Evolutionary conservation across 495 filamentous ascomycete genomes (phyloP), one percentile per base, ranked within the genome.

Genomic region (Aspergillus panamensis): DNA sequence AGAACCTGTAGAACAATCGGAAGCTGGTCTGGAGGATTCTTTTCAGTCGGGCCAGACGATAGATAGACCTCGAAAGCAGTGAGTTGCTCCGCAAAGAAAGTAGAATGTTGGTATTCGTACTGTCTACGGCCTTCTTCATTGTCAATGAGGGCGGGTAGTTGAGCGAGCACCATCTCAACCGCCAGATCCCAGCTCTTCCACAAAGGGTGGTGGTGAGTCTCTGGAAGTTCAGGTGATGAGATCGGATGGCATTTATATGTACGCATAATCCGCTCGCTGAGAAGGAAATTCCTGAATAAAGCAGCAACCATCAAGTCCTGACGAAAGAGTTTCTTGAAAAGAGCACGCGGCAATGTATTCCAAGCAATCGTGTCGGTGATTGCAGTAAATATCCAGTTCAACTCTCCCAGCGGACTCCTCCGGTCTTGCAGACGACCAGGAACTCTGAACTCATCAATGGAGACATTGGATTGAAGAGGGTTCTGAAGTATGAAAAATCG

Each of bases 281-380:
- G 83, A 8, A 99, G 80, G 65, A 97, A 99, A 68, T 97, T 97
- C 32, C 94, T 82, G 70, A 97, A 99, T 0, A 99, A 80, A 13
- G 94, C 94, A 13, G 94, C 94, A 30, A 97, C 94, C 94, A 99
- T 97, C n/a, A 99, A 78, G 69, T 99, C 94, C 66, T 99, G 94
- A 9, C 94, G 78, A 68, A 97, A 99, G 50, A 97, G 88, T 64
- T 95, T 95, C 74, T 95, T 93, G 73, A 99, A 99, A 16, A 96
- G 74, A 14, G 90, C 83, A 3, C 92, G 86, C 8, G 91, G 89
- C 10, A 99, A 74, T 4, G 87, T 91, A 48, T 96, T 97, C 94
- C 94, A 99, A 7, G 94, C 94, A 66, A 99, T 99, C 1, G 94
- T 97, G 69, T 99, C 94, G 2, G 94, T 99, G 56, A 99, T 97